Percentiles rank a stretch among this genome's conserved stretches.
phyloP scores from a whole-genome alignment of 2,329 filamentous ascomycete genomes.

The Sphaceloma murrayae region DNA sequence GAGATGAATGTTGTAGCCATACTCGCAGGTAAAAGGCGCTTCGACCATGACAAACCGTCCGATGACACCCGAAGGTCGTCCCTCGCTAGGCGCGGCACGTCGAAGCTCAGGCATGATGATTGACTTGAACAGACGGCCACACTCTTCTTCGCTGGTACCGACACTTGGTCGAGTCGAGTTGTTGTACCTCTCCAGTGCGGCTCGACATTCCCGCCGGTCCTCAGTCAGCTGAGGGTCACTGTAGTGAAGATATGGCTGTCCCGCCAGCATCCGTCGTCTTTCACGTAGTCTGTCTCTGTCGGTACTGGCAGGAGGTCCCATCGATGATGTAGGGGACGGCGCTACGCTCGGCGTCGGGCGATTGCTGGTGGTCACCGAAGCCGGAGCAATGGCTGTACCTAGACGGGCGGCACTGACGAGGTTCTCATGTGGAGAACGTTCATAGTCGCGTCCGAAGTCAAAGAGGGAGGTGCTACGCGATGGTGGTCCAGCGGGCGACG shows the following conservation, averaged over 20 bases:
- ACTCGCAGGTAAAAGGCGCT: slow-evolving; percentile 83
- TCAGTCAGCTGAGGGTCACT: slow-evolving; percentile 62
- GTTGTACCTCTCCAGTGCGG: slow-evolving; percentile 78
- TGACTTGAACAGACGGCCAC: slow-evolving; percentile 59
- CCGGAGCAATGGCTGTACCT: slow-evolving; percentile 13
- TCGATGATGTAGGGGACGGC: not conserved
- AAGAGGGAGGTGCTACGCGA: not conserved
- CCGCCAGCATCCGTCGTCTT: slow-evolving; percentile 81
- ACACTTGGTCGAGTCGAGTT: slow-evolving; percentile 66
- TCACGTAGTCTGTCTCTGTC: not conserved
- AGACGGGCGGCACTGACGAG: slow-evolving; percentile 11
- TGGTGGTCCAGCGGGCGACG: not conserved
- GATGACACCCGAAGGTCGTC: slow-evolving; percentile 49
- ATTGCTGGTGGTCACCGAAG: not conserved
- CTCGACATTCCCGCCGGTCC: slow-evolving; percentile 76
- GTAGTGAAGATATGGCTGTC: slow-evolving; percentile 69
- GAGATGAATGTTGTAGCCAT: slow-evolving; percentile 88
- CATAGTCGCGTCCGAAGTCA: not conserved
- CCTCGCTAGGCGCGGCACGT: slow-evolving; percentile 33
- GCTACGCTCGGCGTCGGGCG: not conserved
- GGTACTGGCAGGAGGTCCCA: not conserved
- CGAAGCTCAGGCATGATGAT: slow-evolving; percentile 55
- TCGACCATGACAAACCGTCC: slow-evolving; percentile 73
- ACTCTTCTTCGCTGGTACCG: slow-evolving; percentile 55
- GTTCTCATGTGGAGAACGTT: not conserved